Evolutionary conservation across 257 asterid species (phyloP), one percentile per base, ranked within the genome.

Genomic region (Paulownia fortunei): DNA sequence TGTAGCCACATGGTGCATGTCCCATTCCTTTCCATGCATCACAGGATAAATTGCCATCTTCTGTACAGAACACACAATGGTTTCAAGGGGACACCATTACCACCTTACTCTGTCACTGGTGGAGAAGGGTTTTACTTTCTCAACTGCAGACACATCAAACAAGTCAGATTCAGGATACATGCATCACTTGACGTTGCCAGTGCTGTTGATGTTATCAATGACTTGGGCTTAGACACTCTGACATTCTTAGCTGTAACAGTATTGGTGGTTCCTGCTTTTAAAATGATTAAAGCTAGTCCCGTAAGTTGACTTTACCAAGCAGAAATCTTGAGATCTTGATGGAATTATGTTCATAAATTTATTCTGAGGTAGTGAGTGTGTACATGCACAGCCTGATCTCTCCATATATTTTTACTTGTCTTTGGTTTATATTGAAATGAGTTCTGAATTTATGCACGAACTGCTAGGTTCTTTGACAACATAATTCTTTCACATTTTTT

Each of bases 131-230:
- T 67, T 69, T 69, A 63, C 82, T 76, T 74, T 81, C 64, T 70
- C 72, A 77, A 78, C 27, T 27, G 72, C 64, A 81, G 81, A 78
- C 82, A 72, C 55, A 41, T 36, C 80, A 82, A 67, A 79, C 81
- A 74, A 46, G 62, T 75, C 72, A 76, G 88, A 76, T 80, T 87
- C 71, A 82, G 89, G 82, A 78, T 88, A 74, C 89, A 72, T 59
- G 90, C 96, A 39, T 81, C 94, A 37, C 77, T 90, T 78, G 97
- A 93, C 49, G 97, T 90, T 80, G 90, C 99, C 51, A 65, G 81
- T 83, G 98, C 97, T 44, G 87, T 93, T 88, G 98, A 96, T 78
- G 98, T 96, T 80, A 92, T 96, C 85, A 96, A 93, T 81, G 99
- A 96, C 82, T 83, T 96, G 81, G 99, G 98, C 67, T 39, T 91